Evolutionary conservation across 2,329 filamentous ascomycete genomes (phyloP), one percentile per base, ranked within the genome.

Genomic region (Samsoniella hepiali): DNA sequence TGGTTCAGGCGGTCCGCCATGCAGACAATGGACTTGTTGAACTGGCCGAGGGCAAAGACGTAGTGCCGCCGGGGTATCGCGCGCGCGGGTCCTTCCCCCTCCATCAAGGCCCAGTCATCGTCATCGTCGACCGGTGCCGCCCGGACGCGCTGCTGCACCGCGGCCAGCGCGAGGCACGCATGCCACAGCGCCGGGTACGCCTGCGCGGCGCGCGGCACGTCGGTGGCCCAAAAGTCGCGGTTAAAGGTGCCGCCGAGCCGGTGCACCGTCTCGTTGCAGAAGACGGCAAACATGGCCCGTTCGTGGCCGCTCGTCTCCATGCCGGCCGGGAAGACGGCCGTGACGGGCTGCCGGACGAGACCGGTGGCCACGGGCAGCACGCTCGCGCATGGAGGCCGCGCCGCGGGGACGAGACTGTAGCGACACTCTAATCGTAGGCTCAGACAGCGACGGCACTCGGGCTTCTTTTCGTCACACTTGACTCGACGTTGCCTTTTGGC

Each of bases 381-480:
- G 63, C 56, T 65, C 65, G 6, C 36, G 22, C n/a, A 40, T 40
- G n/a, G 42, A 11, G 34, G 44, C 40, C 45, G 34, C 51, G 34
- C 49, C 50, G 13, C 44, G 11, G 42, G n/a, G 5, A 34, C 36
- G 27, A 42, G 49, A 17, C 34, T 49, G 17, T 56, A 54, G 55
- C 59, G 31, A 15, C 51, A 54, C 7, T 40, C 34, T 22, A 29
- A 54, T 27, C 34, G 27, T 54, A 65, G 67, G n/a, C 56, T 65
- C 10, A 44, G 45, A 51, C 71, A 73, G 47, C 70, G 65, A 10
- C 56, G 56, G 44, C 71, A 73, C 0, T 63, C 32, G 9, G 71
- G 71, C 34, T 65, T 63, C 2, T 53, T 64, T 61, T 73, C 71
- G 47, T 73, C 71, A 32, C 71, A 72, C 61, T 72, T 72, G 40